Conservation (phyloP, 108 stramenopile genomes). For the Pseudonitzschia delicatissima region DNA sequence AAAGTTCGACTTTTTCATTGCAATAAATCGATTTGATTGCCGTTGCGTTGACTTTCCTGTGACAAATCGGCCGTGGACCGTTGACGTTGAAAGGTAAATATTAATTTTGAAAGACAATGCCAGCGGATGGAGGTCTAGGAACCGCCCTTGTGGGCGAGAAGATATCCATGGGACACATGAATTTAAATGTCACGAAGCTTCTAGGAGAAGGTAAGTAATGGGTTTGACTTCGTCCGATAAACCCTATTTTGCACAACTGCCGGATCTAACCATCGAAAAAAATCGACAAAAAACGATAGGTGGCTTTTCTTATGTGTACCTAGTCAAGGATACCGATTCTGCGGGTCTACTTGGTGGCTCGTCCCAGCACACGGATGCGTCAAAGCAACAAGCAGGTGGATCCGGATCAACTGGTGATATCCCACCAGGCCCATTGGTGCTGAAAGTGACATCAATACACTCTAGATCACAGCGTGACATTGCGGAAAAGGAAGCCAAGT, state of each 20-base stretch:
- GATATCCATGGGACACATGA: constrained; percentile 45
- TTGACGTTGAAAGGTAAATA: no score
- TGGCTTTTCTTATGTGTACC: constrained; percentile 93
- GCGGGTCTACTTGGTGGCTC: constrained; percentile 18
- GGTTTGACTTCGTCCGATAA: not conserved
- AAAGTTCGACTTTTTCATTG: no score
- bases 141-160: constrained; percentile 68
- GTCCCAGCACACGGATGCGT: constrained; percentile 10
- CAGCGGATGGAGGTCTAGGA: constrained; percentile 62
- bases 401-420: constrained; percentile 14
- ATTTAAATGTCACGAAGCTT: constrained; percentile 49
- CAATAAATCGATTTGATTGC: no score
- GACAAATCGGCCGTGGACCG: no score
- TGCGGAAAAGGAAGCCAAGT: constrained; percentile 86
- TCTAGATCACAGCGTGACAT: constrained; percentile 66
- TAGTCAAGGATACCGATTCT: constrained; percentile 55
- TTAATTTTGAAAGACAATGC: constrained; percentile 26
- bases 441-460: constrained; percentile 83
- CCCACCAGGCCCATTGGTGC: constrained; percentile 44
- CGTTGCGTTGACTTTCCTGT: no score
- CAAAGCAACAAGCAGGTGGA: constrained; percentile 15
- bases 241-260: no score
- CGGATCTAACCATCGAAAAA: not conserved
- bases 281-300: constrained; percentile 24
- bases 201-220: constrained; percentile 80